Percentiles rank a stretch among this genome's conserved stretches.
Conservation (phyloP, 345 rosid species). For the Eucalyptus dawsonii region DNA sequence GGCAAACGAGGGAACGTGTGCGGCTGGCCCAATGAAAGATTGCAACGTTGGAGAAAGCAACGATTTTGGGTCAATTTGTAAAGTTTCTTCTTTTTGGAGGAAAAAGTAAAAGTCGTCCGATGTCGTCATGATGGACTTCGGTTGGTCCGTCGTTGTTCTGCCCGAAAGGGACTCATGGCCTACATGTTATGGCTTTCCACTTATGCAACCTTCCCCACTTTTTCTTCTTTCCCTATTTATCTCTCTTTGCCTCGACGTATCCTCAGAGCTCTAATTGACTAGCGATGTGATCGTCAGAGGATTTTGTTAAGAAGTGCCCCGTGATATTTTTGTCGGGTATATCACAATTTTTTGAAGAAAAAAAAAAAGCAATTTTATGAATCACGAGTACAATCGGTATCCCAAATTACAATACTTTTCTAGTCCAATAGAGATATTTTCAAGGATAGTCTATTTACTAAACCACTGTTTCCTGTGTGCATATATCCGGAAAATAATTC, state of each 20-base stretch:
- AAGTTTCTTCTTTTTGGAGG: not conserved
- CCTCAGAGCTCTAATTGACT: not conserved
- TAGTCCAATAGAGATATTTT: no score
- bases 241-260: not conserved
- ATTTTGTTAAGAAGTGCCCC: not conserved
- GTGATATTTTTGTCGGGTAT: not conserved
- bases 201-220: not conserved
- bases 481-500: not conserved
- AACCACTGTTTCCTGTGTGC: accelerated
- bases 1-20: not conserved
- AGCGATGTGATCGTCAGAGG: not conserved
- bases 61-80: not conserved
- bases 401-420: no score
- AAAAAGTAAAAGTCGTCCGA: not conserved
- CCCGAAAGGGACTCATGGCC: not conserved
- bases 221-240: not conserved
- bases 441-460: no score
- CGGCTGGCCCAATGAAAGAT: not conserved
- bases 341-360: not conserved
- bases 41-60: not conserved
- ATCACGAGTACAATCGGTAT: not conserved
- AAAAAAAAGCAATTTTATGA: not conserved
- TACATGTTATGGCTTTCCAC: not conserved
- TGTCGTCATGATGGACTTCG: not conserved
- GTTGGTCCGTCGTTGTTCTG: not conserved